These are phyloP conservation scores for Epichloe sylvatica DNA, from an alignment of 2,329 filamentous ascomycete species.

Conservation along the genomic window DNA sequence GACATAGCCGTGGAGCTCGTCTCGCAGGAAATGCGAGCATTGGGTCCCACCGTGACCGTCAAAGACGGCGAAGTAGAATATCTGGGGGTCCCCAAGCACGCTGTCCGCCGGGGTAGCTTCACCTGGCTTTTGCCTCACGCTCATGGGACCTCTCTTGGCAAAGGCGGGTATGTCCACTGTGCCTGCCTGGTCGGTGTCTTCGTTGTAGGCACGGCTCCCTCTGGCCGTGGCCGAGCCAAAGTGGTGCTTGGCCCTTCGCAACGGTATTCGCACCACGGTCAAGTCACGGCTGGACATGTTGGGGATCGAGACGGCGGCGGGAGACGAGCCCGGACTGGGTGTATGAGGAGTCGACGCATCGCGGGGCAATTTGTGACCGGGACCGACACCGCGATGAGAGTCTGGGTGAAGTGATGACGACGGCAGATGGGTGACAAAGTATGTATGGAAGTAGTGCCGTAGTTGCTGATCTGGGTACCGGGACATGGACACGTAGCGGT, in stretches of 20 bases:
- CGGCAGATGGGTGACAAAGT: slow-evolving; percentile 92
- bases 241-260: slow-evolving; percentile 90
- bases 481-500: not conserved
- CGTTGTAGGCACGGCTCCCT: slow-evolving; percentile 77
- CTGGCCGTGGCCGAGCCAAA: slow-evolving; percentile 70
- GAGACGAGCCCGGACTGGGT: slow-evolving; percentile 38
- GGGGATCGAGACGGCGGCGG: slow-evolving; percentile 44
- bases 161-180: slow-evolving; percentile 90
- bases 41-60: slow-evolving; percentile 88
- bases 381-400: slow-evolving; percentile 46
- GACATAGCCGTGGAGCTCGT: slow-evolving; percentile 77
- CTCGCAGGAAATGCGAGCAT: slow-evolving; percentile 74
- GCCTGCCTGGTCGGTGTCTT: slow-evolving; percentile 87
- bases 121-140: slow-evolving; percentile 35
- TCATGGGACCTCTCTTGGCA: slow-evolving; percentile 65
- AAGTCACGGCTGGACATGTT: slow-evolving; percentile 56
- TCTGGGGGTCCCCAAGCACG: slow-evolving; percentile 71
- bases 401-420: slow-evolving; percentile 89
- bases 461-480: slow-evolving; percentile 3
- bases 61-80: slow-evolving; percentile 96
- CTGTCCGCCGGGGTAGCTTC: slow-evolving; percentile 60
- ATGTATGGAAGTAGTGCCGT: slow-evolving; percentile 60
- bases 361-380: slow-evolving; percentile 75
- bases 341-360: slow-evolving; percentile 71
- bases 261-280: slow-evolving; percentile 86